Percentiles rank a stretch among this genome's conserved stretches.
phyloP scores from a whole-genome alignment of 2,329 filamentous ascomycete genomes.

The Clonostachys solani region DNA sequence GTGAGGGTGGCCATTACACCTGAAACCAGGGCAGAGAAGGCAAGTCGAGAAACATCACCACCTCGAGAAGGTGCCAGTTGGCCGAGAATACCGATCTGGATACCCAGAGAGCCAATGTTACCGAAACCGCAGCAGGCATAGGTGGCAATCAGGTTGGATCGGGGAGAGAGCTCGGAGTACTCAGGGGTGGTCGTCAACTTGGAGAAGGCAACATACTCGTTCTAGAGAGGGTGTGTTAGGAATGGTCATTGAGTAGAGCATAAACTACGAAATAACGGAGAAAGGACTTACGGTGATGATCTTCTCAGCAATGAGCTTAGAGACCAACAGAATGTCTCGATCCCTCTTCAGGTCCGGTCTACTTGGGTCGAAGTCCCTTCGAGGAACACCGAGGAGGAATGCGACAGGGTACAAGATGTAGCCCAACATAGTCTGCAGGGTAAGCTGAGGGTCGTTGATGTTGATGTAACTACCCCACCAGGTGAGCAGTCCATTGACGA shows the following conservation, averaged over 20 bases:
- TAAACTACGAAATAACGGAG: neutral
- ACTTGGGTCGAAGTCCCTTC: conserved; percentile 28
- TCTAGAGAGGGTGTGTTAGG: conserved; percentile 30
- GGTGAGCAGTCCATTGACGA: conserved; percentile 71
- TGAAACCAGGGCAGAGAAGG: conserved; percentile 71
- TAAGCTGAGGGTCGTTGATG: conserved; percentile 63
- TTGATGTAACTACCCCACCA: conserved; percentile 83
- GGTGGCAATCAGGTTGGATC: conserved; percentile 76
- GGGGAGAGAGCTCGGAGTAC: conserved; percentile 59
- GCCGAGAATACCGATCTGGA: conserved; percentile 82
- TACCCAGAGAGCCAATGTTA: conserved; percentile 83
- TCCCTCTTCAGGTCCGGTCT: conserved; percentile 22
- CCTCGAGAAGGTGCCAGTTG: conserved; percentile 73
- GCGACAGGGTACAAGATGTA: conserved; percentile 76
- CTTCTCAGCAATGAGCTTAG: conserved; percentile 78
- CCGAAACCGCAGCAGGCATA: conserved; percentile 83
- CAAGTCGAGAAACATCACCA: conserved; percentile 72
- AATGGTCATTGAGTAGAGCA: too few relatives aligned
- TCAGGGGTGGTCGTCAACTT: conserved; percentile 47
- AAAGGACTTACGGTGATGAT: conserved; percentile 58
- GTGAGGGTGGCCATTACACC: conserved; percentile 78
- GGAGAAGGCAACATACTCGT: conserved; percentile 75
- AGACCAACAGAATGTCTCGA: conserved; percentile 65
- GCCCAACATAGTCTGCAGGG: conserved; percentile 70
- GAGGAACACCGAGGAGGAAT: conserved; percentile 75